Conservation (phyloP, 495 filamentous ascomycete genomes). For the Neurospora sp. region DNA sequence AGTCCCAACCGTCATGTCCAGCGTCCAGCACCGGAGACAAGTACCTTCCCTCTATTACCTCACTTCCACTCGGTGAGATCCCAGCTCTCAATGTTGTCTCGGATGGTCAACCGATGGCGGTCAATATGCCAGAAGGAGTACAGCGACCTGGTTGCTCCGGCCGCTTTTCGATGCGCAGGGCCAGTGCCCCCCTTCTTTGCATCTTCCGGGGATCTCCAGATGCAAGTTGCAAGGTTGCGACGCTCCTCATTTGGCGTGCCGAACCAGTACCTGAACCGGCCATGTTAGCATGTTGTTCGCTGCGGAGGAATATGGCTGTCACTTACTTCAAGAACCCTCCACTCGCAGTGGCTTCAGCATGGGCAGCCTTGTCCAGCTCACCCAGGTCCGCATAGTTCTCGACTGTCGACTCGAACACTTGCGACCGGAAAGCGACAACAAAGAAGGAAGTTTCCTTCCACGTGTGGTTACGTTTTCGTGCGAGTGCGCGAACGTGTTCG, state of each 20-base stretch:
- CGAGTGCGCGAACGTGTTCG: slow-evolving; percentile 38
- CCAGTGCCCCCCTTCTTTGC: slow-evolving; percentile 58
- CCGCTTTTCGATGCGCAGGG: slow-evolving; percentile 44
- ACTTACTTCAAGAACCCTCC: slow-evolving; percentile 73
- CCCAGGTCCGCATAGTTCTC: slow-evolving; percentile 43
- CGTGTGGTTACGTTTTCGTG: slow-evolving; percentile 30
- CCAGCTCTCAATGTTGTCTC: slow-evolving; percentile 47
- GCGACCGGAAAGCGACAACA: slow-evolving; percentile 72
- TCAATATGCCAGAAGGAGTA: slow-evolving; percentile 55
- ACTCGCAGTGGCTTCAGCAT: slow-evolving; percentile 62
- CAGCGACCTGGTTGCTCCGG: slow-evolving; percentile 36
- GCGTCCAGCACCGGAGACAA: background rate
- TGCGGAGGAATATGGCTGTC: slow-evolving; percentile 9
- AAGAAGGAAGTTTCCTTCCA: slow-evolving; percentile 66
- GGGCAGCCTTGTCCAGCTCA: slow-evolving; percentile 61
- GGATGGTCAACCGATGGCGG: slow-evolving; percentile 50
- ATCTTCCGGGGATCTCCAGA: slow-evolving; percentile 65
- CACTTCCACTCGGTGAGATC: slow-evolving; percentile 46
- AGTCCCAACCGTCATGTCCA: background rate
- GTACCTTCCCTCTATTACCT: background rate
- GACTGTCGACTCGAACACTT: slow-evolving; percentile 50
- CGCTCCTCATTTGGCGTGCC: slow-evolving; percentile 53
- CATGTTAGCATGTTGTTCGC: slow-evolving; percentile 4
- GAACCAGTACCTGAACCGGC: slow-evolving; percentile 59
- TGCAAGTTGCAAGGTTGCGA: slow-evolving; percentile 65